Evolutionary conservation across 352 stramenopile species (phyloP).

Genomic region (Elongisporangium prolatum): DNA sequence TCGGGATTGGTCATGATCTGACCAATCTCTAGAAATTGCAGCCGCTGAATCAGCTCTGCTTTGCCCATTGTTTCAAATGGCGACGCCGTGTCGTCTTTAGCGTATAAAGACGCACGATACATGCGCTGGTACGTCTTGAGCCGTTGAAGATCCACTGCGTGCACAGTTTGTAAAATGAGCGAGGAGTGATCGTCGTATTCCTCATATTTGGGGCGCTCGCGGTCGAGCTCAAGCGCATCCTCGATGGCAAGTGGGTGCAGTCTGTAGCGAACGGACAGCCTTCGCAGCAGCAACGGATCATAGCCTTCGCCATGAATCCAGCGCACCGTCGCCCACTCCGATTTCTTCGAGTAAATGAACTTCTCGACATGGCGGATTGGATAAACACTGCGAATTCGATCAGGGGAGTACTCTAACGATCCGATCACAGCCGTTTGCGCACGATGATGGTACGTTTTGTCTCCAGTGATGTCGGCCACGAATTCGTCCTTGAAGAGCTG

Average conservation of each 20-base stretch:
- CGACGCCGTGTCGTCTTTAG: slow-evolving; percentile 36
- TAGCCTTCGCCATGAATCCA: slow-evolving; percentile 81
- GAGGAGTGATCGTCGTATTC: slow-evolving; percentile 83
- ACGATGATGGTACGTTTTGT: slow-evolving; percentile 9
- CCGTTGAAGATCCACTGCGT: slow-evolving; percentile 41
- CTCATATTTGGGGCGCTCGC: slow-evolving; percentile 82
- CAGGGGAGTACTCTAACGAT: slow-evolving; percentile 76
- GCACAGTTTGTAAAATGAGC: slow-evolving; percentile 65
- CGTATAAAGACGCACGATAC: slow-evolving; percentile 69
- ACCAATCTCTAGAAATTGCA: slow-evolving; percentile 52
- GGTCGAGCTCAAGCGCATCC: slow-evolving; percentile 73
- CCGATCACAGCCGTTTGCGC: slow-evolving; percentile 26
- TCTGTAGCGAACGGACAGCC: slow-evolving; percentile 78
- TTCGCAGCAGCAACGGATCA: slow-evolving; percentile 56
- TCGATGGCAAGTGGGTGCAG: slow-evolving; percentile 83
- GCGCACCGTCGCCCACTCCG: slow-evolving; percentile 65
- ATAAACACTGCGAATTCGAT: slow-evolving; percentile 70
- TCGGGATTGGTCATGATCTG: slow-evolving; percentile 69
- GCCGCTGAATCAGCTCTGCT: slow-evolving; percentile 46
- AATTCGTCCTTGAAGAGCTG: slow-evolving; percentile 76
- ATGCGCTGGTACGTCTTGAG: slow-evolving; percentile 67
- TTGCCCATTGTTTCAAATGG: slow-evolving; percentile 66
- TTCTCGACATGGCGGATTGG: slow-evolving; percentile 63
- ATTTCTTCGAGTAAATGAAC: slow-evolving; percentile 83
- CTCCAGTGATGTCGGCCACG: slow-evolving; percentile 27